Base-by-base conservation (phyloP, 495 filamentous ascomycete genomes). In the Oidiodendron maius region DNA sequence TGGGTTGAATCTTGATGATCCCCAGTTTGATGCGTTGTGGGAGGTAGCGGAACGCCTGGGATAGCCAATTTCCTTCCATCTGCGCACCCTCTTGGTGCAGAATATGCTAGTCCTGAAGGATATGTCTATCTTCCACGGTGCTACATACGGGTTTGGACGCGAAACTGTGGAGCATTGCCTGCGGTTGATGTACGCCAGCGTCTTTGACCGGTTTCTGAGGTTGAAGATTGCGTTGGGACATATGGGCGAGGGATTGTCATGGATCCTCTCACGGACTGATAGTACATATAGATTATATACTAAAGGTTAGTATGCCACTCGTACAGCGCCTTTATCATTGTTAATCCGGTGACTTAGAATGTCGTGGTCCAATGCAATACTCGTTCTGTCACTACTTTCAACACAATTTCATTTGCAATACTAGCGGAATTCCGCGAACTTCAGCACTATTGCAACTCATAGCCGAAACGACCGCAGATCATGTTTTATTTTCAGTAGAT, bases 191-290 rank as follows among this genome's bases (percentile, higher is more conserved):
- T 75, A 70, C 0, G 71, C 69, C 51, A 74, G 75, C 3, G 71
- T 77, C 1, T 84, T 83, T 52, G 74, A 79, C 54, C 61, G 66
- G 3, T 71, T 66, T 43, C 75, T 81, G 0, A 67, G 67, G 17
- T 58, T 84, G 32, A 79, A 84, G 57, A 64, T 86, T 22, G 73
- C 84, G 48, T 59, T 84, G 11, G 81, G 81, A 3, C 82, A 86
- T 60, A 65, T 83, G 55, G 81, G 81, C 8, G 81, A 85, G 62
- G 40, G 40, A 8, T 22, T 43, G 20, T 43, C 40, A 4, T 43
- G 40, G 15, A 16, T 43, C 11, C 20, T 43, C 8, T 22, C 40
- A 69, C 4, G 40, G 16, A 43, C 40, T 21, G 40, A 2, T 82
- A 81, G 51, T 77, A 82, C 60, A 64, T 85, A 50, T 78, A 76